A percentile compares a stretch with the other conserved stretches of the same genome.
phyloP scores from a whole-genome alignment of 257 asterid species.

The Cruciata laevipes region DNA sequence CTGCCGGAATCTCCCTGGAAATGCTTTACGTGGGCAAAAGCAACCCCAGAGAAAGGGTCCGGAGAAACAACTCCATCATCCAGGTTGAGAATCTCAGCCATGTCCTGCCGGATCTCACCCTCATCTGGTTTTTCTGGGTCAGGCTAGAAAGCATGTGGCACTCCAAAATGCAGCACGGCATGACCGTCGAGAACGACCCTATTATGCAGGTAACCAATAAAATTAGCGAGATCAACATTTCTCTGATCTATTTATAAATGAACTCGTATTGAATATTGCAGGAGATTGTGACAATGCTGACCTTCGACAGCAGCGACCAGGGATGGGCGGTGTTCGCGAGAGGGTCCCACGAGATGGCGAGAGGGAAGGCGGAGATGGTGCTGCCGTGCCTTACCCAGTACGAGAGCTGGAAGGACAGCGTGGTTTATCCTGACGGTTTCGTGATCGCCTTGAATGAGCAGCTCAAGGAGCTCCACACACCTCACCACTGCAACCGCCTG shows the following conservation, averaged over 20 bases:
- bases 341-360: constrained; percentile 47
- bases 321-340: constrained; percentile 85
- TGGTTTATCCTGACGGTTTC: constrained; percentile 43
- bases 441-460: constrained; percentile 43
- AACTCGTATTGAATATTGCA: too few relatives aligned
- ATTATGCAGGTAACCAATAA: constrained; percentile 48
- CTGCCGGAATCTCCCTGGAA: constrained; percentile 44
- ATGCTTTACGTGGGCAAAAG: constrained; percentile 84
- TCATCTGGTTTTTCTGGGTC: constrained; percentile 83
- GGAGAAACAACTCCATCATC: constrained; percentile 53
- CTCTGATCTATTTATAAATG: too few relatives aligned
- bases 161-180: constrained; percentile 66
- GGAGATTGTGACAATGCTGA: constrained; percentile 51
- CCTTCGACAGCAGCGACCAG: constrained; percentile 59
- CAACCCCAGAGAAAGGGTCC: constrained; percentile 53
- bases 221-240: too few relatives aligned
- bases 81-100: constrained; percentile 51
- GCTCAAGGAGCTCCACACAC: constrained; percentile 34
- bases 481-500: constrained; percentile 75
- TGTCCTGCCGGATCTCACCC: constrained; percentile 34
- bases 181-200: constrained; percentile 44
- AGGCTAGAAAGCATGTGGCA: constrained; percentile 91
- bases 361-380: constrained; percentile 41
- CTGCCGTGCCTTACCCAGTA: constrained; percentile 32
- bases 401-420: constrained; percentile 36